phyloP scores from a whole-genome alignment of 2,329 filamentous ascomycete genomes.

The Fusarium sp. region DNA sequence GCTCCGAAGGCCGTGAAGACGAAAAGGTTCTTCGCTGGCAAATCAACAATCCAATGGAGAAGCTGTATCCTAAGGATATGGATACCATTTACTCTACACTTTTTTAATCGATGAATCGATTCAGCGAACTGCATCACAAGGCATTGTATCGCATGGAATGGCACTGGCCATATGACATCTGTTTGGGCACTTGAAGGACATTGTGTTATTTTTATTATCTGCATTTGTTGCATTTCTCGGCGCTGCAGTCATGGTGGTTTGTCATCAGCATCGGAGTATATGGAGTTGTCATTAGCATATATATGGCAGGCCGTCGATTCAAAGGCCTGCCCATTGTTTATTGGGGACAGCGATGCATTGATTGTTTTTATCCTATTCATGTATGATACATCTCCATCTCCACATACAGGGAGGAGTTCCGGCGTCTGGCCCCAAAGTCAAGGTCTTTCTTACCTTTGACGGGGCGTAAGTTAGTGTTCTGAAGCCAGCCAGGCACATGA shows the following conservation, averaged over 20 bases:
- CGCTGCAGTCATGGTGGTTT: conserved; percentile 32
- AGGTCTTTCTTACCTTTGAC: conserved; percentile 6
- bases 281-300: conserved; percentile 35
- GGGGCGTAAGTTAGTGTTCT: conserved; percentile 19
- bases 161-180: conserved; percentile 9
- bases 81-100: conserved; percentile 52
- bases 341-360: conserved; percentile 19
- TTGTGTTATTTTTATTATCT: conserved; percentile 12
- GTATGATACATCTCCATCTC: conserved; percentile 35
- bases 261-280: conserved; percentile 27
- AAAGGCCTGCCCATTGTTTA: conserved; percentile 18
- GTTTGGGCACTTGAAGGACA: neutral
- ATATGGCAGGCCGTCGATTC: conserved; percentile 20
- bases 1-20: conserved; percentile 46
- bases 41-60: conserved; percentile 52
- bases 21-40: conserved; percentile 51
- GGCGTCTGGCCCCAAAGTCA: conserved; percentile 14
- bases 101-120: conserved; percentile 31
- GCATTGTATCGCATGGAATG: neutral
- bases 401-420: conserved; percentile 36
- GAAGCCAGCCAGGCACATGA: conserved; percentile 14
- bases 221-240: conserved; percentile 36
- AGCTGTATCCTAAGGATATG: conserved; percentile 53
- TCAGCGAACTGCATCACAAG: neutral
- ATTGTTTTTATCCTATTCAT: conserved; percentile 14